Percentiles rank a stretch among this genome's conserved stretches.
These are phyloP conservation scores for Lojkania enalia DNA, from an alignment of 2,329 filamentous ascomycete species.

Conservation along the genomic window DNA sequence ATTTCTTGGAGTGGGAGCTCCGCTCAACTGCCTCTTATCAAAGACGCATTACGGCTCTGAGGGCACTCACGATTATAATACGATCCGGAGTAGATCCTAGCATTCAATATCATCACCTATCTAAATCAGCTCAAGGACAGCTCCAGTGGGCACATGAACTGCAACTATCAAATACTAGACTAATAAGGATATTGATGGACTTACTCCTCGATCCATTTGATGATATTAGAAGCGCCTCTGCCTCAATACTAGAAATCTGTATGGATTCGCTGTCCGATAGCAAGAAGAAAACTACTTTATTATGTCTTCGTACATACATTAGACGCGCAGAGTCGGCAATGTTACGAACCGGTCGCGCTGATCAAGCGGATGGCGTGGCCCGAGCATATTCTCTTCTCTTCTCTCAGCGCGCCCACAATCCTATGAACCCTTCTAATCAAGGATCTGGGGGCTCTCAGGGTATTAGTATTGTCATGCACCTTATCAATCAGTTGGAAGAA, in stretches of 20 bases:
- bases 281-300: slow-evolving; percentile 16
- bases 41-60: slow-evolving; percentile 79
- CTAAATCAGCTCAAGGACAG: slow-evolving; percentile 55
- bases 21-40: slow-evolving; percentile 85
- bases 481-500: slow-evolving; percentile 65
- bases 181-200: slow-evolving; percentile 71
- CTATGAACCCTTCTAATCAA: too few relatives aligned
- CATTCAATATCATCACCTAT: slow-evolving; percentile 43
- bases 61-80: slow-evolving; percentile 68
- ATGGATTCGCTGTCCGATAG: slow-evolving; percentile 24
- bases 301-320: slow-evolving; percentile 30
- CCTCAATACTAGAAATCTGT: slow-evolving; percentile 48
- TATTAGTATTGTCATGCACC: slow-evolving; percentile 57
- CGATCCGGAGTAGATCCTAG: slow-evolving; percentile 66
- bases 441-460: too few relatives aligned
- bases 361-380: slow-evolving; percentile 90
- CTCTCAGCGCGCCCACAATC: slow-evolving; percentile 48
- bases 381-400: slow-evolving; percentile 74
- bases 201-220: slow-evolving; percentile 89
- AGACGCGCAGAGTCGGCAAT: slow-evolving; percentile 58
- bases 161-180: slow-evolving; percentile 45
- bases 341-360: slow-evolving; percentile 75
- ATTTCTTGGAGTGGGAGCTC: slow-evolving; percentile 74
- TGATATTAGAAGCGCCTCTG: slow-evolving; percentile 70
- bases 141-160: slow-evolving; percentile 55